Evolutionary conservation across 169 alveolate genomes (phyloP), one percentile per base, ranked within the genome.

Genomic region (Plasmodium yoelii): DNA sequence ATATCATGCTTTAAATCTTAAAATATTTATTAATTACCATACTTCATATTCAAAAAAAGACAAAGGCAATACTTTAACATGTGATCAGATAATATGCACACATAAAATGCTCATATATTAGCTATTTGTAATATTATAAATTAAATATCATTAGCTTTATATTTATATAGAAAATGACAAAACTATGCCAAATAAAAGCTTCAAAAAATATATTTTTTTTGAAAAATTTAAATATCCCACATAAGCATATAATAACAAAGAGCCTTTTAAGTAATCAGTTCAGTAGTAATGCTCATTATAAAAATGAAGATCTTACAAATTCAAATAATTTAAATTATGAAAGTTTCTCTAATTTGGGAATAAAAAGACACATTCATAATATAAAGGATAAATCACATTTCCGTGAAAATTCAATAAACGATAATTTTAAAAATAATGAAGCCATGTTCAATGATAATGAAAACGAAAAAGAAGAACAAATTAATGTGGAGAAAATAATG

Each of bases 271-370:
- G n/a, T 60, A 26, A 34, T 44, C 51, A 44, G 22, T 74, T 7
- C 59, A 44, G 15, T 34, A 34, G 42, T 34, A 34, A 34, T 34
- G 42, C 0, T 34, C 7, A 34, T 34, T 34, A 34, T 34, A 34
- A 34, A 61, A 49, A 55, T 47, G 18, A 22, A 24, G 49, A 1
- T 47, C 63, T 63, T 74, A 55, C 51, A 60, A 56, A 61, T 1
- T 22, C 28, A 74, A 26, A 63, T 12, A 24, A n/a, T 22, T 24
- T 56, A 28, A 12, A 34, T 24, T 15, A 28, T 73, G 59, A 57
- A n/a, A 12, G 18, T 24, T 56, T 49, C 24, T 73, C 73, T 18
- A 73, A 70, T 12, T 28, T 59, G n/a, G 87, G 49, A 56, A 63
- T 26, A 63, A 63, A 63, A n/a, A 28, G 6, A 28, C 5, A 12